Conservation (phyloP, 257 asterid species). For the Solanum clarkiae region DNA sequence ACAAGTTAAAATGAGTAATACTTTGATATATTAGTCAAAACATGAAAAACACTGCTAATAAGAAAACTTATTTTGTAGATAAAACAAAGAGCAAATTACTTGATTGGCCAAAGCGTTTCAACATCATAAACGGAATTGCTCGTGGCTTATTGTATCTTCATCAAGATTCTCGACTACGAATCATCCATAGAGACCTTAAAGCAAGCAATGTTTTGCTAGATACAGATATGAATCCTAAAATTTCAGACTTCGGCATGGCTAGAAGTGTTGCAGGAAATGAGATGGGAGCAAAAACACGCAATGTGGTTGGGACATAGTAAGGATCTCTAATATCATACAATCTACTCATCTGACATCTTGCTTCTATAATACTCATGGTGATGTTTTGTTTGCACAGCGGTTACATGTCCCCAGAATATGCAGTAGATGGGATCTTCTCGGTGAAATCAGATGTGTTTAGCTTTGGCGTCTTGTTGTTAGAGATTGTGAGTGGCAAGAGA, state of each 20-base stretch:
- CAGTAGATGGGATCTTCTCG: slow-evolving; percentile 16
- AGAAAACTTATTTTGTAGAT: slow-evolving; percentile 4
- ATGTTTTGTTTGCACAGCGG: slow-evolving; percentile 7
- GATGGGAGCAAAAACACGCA: slow-evolving; percentile 14
- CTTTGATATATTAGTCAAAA: neutral
- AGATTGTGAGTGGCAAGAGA: slow-evolving; percentile 14
- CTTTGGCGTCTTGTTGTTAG: slow-evolving; percentile 20
- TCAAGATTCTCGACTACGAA: slow-evolving; percentile 24
- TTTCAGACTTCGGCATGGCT: slow-evolving; percentile 23
- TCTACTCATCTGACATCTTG: neutral
- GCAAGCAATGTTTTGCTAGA: slow-evolving; percentile 20
- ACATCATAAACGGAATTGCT: slow-evolving; percentile 19
- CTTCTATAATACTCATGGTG: neutral
- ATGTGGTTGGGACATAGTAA: slow-evolving; percentile 20
- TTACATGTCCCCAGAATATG: slow-evolving; percentile 26
- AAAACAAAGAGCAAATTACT: neutral
- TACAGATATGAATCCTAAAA: slow-evolving; percentile 19
- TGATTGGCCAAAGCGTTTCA: slow-evolving; percentile 16
- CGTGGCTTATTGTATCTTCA: slow-evolving; percentile 21
- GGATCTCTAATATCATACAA: neutral
- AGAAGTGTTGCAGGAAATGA: slow-evolving; percentile 15
- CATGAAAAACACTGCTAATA: slow-evolving; percentile 1
- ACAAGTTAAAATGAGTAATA: neutral
- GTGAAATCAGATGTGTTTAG: slow-evolving; percentile 24
- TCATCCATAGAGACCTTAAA: slow-evolving; percentile 20